These are phyloP conservation scores for Chrysopogon serrulatus DNA, from an alignment of 176 grass and related monocot genomes.

Conservation along the genomic window DNA sequence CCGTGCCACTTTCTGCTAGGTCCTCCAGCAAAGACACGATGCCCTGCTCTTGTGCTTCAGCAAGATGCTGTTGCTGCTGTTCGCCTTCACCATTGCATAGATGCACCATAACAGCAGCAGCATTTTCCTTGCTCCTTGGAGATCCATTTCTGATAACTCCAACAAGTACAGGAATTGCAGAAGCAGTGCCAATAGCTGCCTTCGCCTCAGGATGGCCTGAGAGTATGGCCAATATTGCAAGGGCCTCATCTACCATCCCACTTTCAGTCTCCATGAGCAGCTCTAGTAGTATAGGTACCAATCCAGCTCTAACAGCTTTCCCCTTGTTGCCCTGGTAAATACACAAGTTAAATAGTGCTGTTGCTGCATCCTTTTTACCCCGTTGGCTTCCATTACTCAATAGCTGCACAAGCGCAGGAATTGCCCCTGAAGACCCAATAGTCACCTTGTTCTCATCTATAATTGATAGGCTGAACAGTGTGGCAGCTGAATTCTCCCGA, in stretches of 20 bases:
- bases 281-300: conserved; percentile 65
- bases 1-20: conserved; percentile 59
- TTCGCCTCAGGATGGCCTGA: conserved; percentile 83
- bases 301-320: conserved; percentile 79
- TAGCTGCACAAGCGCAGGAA: conserved; percentile 74
- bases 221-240: conserved; percentile 81
- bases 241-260: conserved; percentile 74
- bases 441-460: conserved; percentile 87
- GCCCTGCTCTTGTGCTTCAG: conserved; percentile 69
- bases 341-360: conserved; percentile 81
- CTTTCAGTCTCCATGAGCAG: conserved; percentile 52
- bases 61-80: conserved; percentile 60
- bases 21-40: conserved; percentile 65
- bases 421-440: conserved; percentile 73
- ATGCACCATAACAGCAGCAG: conserved; percentile 78
- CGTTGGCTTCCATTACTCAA: conserved; percentile 69
- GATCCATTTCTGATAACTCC: conserved; percentile 70
- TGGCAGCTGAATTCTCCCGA: conserved; percentile 93
- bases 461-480: conserved; percentile 88
- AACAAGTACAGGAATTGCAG: conserved; percentile 66
- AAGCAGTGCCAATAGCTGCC: conserved; percentile 50
- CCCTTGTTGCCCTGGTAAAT: conserved; percentile 95
- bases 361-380: conserved; percentile 85
- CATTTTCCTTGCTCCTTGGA: conserved; percentile 83
- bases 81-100: conserved; percentile 82